These are phyloP conservation scores for Orbilia javanica DNA, from an alignment of 2,329 filamentous ascomycete genomes.

Conservation along the genomic window DNA sequence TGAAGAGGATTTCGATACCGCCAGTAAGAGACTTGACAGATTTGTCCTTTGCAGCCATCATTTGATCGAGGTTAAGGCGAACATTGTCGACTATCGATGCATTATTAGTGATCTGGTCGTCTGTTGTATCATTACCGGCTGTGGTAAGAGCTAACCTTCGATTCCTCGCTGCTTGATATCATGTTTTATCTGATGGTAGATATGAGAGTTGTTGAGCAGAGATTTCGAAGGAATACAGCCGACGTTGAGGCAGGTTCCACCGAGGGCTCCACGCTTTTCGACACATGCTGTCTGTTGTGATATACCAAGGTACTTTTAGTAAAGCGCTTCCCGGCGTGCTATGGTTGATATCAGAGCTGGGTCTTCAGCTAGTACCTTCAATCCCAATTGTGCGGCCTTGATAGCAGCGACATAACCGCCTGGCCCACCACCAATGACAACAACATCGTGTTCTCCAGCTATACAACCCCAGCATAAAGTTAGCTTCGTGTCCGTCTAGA, in stretches of 20 bases:
- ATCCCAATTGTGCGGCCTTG: slow-evolving; percentile 95
- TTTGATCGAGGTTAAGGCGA: slow-evolving; percentile 90
- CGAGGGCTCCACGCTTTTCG: slow-evolving; percentile 95
- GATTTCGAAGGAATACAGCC: slow-evolving; percentile 99
- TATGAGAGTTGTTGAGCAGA: slow-evolving; percentile 98
- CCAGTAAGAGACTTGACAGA: slow-evolving; percentile 91
- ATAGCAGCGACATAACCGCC: slow-evolving; percentile 99
- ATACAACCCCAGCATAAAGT: slow-evolving; percentile 5
- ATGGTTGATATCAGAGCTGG: neutral
- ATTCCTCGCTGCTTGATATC: slow-evolving; percentile 98
- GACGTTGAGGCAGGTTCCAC: slow-evolving; percentile 97
- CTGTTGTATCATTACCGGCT: neutral
- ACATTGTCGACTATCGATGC: slow-evolving; percentile 81
- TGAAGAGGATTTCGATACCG: slow-evolving; percentile 97
- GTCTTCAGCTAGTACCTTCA: slow-evolving; percentile 78
- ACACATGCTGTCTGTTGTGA: slow-evolving; percentile 85
- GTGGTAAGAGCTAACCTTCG: slow-evolving; percentile 68
- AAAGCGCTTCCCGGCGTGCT: neutral
- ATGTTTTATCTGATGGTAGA: slow-evolving; percentile 97
- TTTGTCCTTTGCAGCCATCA: slow-evolving; percentile 99
- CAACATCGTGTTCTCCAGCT: slow-evolving; percentile 91
- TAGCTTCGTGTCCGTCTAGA: neutral
- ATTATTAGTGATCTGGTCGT: neutral
- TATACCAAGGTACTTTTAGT: neutral
- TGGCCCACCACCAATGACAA: slow-evolving; percentile 98